phyloP scores from a whole-genome alignment of 805 yeast species.

The Pichia cabralensis region DNA sequence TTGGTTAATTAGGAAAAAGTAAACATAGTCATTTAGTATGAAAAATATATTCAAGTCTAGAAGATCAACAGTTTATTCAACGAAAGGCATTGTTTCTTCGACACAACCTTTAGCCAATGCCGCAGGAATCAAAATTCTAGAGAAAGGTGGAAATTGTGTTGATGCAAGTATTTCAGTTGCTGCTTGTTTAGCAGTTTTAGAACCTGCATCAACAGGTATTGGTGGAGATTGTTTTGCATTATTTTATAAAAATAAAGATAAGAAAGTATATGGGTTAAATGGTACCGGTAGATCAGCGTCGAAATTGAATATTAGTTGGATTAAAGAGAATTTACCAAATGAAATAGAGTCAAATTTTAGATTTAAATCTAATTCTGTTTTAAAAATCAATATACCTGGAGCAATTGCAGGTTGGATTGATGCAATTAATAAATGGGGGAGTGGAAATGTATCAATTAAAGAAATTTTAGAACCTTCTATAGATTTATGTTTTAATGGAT shows the following conservation, averaged over 20 bases:
- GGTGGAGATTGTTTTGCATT: constrained; percentile 64
- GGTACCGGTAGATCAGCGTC: constrained; percentile 69
- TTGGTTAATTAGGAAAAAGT: too few species aligned
- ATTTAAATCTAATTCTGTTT: constrained; percentile 43
- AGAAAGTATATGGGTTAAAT: constrained; percentile 54
- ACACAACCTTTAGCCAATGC: constrained; percentile 71
- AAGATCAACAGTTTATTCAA: constrained; percentile 65
- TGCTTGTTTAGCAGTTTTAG: constrained; percentile 45
- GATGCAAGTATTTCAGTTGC: constrained; percentile 55
- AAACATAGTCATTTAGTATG: too few species aligned
- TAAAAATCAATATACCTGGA: constrained; percentile 67
- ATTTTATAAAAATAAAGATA: constrained; percentile 39
- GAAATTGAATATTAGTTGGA: constrained; percentile 36
- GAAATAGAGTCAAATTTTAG: constrained; percentile 36
- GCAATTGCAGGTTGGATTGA: constrained; percentile 76
- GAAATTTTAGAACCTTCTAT: constrained; percentile 58
- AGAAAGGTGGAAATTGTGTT: constrained; percentile 64
- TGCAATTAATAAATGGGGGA: constrained; percentile 60
- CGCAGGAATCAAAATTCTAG: constrained; percentile 58
- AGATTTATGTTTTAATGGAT: constrained; percentile 60
- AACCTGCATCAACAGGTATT: constrained; percentile 53
- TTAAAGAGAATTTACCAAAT: constrained; percentile 29
- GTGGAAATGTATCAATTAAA: constrained; percentile 48
- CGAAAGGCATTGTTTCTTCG: constrained; percentile 64
- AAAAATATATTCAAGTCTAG: constrained; percentile 31